Evolutionary conservation across 2,329 filamentous ascomycete species (phyloP).

Genomic region (Dothistroma pini): DNA sequence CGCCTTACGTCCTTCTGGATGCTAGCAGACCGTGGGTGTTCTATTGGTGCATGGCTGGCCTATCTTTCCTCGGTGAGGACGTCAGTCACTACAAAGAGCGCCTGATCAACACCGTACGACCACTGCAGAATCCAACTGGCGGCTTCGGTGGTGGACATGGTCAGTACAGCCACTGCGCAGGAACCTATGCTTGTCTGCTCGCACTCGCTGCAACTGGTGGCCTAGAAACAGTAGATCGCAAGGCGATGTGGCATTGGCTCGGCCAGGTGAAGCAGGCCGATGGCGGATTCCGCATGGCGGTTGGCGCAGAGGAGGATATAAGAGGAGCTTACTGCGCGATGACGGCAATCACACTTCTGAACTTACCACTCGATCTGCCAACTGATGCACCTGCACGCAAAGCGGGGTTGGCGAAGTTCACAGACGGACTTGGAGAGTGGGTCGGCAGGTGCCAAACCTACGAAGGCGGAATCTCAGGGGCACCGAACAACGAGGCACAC

Average conservation of each 20-base stretch:
- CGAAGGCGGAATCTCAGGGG: constrained; percentile 87
- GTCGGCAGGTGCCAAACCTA: constrained; percentile 86
- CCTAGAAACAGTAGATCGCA: constrained; percentile 71
- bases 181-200: constrained; percentile 80
- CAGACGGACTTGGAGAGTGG: constrained; percentile 73
- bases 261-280: constrained; percentile 78
- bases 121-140: constrained; percentile 77
- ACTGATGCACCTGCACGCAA: constrained; percentile 64
- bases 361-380: constrained; percentile 76
- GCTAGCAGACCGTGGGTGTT: constrained; percentile 89
- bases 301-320: constrained; percentile 88
- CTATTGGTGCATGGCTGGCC: constrained; percentile 81
- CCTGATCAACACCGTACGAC: constrained; percentile 65
- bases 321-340: constrained; percentile 91
- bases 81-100: constrained; percentile 60
- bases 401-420: constrained; percentile 62
- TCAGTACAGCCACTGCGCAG: constrained; percentile 82
- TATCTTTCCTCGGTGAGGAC: constrained; percentile 75
- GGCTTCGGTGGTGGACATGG: constrained; percentile 94
- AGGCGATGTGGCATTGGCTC: constrained; percentile 87
- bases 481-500: constrained; percentile 86
- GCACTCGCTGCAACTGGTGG: constrained; percentile 76
- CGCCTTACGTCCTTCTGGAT: constrained; percentile 70
- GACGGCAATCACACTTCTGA: constrained; percentile 76
- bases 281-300: constrained; percentile 84